These are phyloP conservation scores for Calonectria naviculata DNA, from an alignment of 2,329 filamentous ascomycete genomes.

Conservation along the genomic window DNA sequence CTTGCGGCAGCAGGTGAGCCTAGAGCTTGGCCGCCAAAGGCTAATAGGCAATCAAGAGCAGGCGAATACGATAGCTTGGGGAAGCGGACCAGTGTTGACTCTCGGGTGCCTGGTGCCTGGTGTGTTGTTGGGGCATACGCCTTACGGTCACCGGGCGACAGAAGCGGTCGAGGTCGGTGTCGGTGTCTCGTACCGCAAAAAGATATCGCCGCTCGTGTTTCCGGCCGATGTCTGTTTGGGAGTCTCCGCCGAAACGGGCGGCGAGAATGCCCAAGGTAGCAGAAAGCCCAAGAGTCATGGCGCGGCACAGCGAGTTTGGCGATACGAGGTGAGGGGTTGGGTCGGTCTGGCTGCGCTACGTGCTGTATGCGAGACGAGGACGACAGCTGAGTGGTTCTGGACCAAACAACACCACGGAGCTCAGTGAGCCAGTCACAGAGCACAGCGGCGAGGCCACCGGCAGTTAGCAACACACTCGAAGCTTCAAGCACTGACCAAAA, in stretches of 20 bases:
- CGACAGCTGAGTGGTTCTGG: background rate
- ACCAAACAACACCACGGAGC: background rate
- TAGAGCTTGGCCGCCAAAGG: conserved; percentile 4
- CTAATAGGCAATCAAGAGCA: conserved; percentile 8
- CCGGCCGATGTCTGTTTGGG: background rate
- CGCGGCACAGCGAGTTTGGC: conserved; percentile 13
- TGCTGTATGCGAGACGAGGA: conserved; percentile 6
- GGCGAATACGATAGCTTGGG: conserved; percentile 14
- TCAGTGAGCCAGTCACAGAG: background rate
- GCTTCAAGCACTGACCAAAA: conserved; percentile 5
- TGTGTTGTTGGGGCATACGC: background rate
- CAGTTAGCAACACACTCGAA: conserved; percentile 1
- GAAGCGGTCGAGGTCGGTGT: background rate
- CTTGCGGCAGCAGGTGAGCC: conserved; percentile 1
- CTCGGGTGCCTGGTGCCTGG: background rate
- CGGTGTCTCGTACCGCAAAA: background rate
- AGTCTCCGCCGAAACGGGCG: background rate
- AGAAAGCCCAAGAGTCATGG: background rate
- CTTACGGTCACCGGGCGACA: background rate
- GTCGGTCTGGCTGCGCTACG: background rate
- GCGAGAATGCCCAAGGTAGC: background rate
- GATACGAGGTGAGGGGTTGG: conserved; percentile 16
- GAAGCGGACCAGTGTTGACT: background rate
- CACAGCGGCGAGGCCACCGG: background rate
- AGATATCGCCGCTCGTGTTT: background rate